Base-by-base conservation (phyloP, 2,329 filamentous ascomycete genomes). In the Epichloe gansuensis region DNA sequence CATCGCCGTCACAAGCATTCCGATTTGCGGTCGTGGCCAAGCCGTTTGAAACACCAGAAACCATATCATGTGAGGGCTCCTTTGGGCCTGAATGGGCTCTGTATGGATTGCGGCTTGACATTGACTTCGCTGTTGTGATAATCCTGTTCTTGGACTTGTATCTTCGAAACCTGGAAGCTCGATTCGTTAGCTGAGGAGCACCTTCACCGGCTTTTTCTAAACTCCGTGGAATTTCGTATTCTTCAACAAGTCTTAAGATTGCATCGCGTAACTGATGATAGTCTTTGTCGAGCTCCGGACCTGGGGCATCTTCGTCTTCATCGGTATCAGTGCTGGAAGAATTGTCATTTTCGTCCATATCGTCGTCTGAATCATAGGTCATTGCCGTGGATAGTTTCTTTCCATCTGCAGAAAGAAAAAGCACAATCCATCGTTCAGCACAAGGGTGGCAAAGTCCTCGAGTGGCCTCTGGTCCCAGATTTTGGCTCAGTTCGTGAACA, bases 181-280 rank as follows among this genome's bases (percentile, higher is more conserved):
- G 77, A 60, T 88, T 88, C 66, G 84, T 88, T 58, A 88, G 84
- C 36, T 78, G 81, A 38, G 49, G 25, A 31, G 81, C 79, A 13
- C 75, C 76, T 42, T 75, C 73, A 34, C 74, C 76, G 48, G 79
- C 77, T 4, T 76, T 74, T 45, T 84, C 78, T 11, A 84, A 67
- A 42, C 77, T 80, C 50, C 84, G 81, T 0, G 85, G 84, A 43
- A 89, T 86, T 60, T 93, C 87, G 55, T 85, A 90, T 56, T 94
- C 87, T 60, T 89, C 80, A 1, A 93, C 85, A 4, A 94, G 73
- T 63, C 85, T 89, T 54, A 89, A 70, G 50, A 94, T 87, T 0
- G 87, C 87, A 54, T 89, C 83, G 53, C 90, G 84, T 4, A 94
- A 69, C 56, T 87, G 84, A 61, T 89, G 85, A 58, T 90, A 89